phyloP scores from a whole-genome alignment of 176 grass and related monocot species.

The Hyparrhenia diplandra region DNA sequence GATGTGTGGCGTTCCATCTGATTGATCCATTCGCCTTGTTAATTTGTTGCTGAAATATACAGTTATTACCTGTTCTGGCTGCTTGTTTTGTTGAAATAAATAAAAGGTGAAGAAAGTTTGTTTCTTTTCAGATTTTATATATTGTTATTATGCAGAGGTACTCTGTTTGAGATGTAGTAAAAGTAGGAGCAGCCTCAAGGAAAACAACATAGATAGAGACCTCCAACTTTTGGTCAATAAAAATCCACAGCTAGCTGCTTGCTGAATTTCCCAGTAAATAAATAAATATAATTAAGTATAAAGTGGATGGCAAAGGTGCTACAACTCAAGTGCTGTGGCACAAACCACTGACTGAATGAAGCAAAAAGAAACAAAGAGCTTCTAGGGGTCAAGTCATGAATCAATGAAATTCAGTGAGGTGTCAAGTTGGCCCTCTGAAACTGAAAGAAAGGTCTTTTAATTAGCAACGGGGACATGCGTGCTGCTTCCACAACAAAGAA shows the following conservation, averaged over 20 bases:
- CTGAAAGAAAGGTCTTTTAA: not conserved
- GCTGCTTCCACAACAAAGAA: slow-evolving; percentile 45
- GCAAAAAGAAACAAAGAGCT: slow-evolving; percentile 1
- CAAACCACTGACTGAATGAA: slow-evolving; percentile 9
- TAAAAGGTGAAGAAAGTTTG: not conserved
- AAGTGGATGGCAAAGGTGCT: not conserved
- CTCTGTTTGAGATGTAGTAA: not conserved
- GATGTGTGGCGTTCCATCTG: slow-evolving; percentile 18
- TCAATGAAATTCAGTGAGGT: slow-evolving; percentile 34
- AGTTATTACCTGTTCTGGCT: not conserved
- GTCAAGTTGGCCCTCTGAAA: slow-evolving; percentile 35
- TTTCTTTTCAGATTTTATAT: not conserved
- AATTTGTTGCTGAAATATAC: not conserved
- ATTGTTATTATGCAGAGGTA: not conserved
- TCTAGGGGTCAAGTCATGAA: slow-evolving; percentile 22
- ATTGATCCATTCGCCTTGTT: not conserved
- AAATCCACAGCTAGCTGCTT: not conserved
- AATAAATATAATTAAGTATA: not conserved
- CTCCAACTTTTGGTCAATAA: not conserved
- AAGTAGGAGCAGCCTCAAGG: not conserved
- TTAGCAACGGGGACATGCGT: not conserved
- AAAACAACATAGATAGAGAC: too few relatives aligned
- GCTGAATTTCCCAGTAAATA: not conserved
- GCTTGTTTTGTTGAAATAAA: not conserved
- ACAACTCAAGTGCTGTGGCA: slow-evolving; percentile 7